Evolutionary conservation across 345 rosid species (phyloP).

Genomic region (Syzygium aromaticum): DNA sequence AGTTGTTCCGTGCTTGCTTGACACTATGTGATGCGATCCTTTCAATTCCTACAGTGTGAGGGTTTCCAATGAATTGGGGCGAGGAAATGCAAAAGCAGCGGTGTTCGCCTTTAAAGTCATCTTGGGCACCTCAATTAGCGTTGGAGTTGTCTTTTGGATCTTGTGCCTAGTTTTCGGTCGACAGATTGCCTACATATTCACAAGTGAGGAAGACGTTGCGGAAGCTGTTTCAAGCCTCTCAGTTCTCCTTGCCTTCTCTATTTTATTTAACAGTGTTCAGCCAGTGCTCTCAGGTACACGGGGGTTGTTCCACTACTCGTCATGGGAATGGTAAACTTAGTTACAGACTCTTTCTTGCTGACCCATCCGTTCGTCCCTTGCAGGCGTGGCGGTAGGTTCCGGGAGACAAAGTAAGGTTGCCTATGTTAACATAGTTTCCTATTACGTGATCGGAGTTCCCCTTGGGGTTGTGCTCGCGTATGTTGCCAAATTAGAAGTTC

Average conservation of each 20-base stretch:
- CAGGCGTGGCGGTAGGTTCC: slow-evolving; percentile 23
- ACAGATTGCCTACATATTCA: slow-evolving; percentile 27
- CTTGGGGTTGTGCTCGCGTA: slow-evolving; percentile 16
- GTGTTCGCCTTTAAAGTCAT: slow-evolving; percentile 37
- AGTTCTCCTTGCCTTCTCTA: slow-evolving; percentile 30
- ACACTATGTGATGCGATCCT: not conserved
- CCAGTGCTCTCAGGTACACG: slow-evolving; percentile 40
- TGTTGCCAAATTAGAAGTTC: not conserved
- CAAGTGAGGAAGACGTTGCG: slow-evolving; percentile 19
- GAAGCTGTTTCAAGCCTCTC: slow-evolving; percentile 25
- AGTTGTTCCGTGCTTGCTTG: not conserved
- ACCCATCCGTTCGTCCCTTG: not conserved
- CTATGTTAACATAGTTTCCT: slow-evolving; percentile 15
- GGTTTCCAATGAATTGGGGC: slow-evolving; percentile 50
- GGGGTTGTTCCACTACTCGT: not conserved
- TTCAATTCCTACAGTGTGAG: slow-evolving; percentile 23
- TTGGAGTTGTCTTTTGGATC: slow-evolving; percentile 34
- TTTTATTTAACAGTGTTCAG: slow-evolving; percentile 41
- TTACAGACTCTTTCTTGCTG: not conserved
- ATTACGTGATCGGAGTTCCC: slow-evolving; percentile 23
- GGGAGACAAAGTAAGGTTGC: slow-evolving; percentile 23
- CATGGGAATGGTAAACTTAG: not conserved
- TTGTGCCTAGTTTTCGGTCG: slow-evolving; percentile 28
- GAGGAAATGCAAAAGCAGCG: slow-evolving; percentile 41
- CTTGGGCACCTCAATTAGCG: slow-evolving; percentile 10